phyloP scores from a whole-genome alignment of 306 rosid species.

The Lathyrus tuberosus region DNA sequence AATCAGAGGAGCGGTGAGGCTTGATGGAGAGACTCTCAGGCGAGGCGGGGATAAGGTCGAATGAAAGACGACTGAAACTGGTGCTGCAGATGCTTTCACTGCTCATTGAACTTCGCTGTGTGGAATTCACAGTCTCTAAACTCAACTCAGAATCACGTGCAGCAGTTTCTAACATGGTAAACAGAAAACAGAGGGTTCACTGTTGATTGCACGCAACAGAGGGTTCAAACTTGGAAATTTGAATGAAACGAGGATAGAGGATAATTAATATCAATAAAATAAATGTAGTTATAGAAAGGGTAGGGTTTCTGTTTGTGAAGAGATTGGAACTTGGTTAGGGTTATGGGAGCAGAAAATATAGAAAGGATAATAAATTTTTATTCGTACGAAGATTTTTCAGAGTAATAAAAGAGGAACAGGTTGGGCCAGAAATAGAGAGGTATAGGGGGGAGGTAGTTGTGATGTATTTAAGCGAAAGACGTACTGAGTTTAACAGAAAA shows the following conservation, averaged over 20 bases:
- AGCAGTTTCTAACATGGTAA: slow-evolving; percentile 66
- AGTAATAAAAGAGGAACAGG: slow-evolving; percentile 24
- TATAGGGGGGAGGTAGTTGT: slow-evolving; percentile 51
- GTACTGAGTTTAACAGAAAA: slow-evolving; percentile 15
- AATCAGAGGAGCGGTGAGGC: slow-evolving; percentile 95
- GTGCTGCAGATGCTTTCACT: slow-evolving; percentile 77
- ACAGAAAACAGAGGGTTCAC: slow-evolving; percentile 1
- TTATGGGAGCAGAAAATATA: slow-evolving; percentile 29
- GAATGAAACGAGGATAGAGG: slow-evolving; percentile 31
- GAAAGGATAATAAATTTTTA: slow-evolving; percentile 34
- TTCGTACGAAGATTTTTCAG: slow-evolving; percentile 28
- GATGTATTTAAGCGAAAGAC: slow-evolving; percentile 63
- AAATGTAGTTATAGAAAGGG: not conserved
- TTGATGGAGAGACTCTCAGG: slow-evolving; percentile 62
- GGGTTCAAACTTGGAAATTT: slow-evolving; percentile 10
- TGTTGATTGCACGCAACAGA: slow-evolving; percentile 9
- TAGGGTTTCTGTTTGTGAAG: slow-evolving; percentile 20
- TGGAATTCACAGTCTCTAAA: slow-evolving; percentile 58
- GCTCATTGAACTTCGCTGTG: slow-evolving; percentile 74
- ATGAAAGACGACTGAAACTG: slow-evolving; percentile 87
- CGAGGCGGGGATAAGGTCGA: slow-evolving; percentile 59
- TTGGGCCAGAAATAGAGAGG: slow-evolving; percentile 29
- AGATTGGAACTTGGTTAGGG: slow-evolving; percentile 32
- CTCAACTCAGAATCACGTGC: slow-evolving; percentile 63
- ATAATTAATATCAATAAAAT: not conserved